Evolutionary conservation across 2,329 filamentous ascomycete genomes (phyloP).

Genomic region (Xylaria arbuscula): DNA sequence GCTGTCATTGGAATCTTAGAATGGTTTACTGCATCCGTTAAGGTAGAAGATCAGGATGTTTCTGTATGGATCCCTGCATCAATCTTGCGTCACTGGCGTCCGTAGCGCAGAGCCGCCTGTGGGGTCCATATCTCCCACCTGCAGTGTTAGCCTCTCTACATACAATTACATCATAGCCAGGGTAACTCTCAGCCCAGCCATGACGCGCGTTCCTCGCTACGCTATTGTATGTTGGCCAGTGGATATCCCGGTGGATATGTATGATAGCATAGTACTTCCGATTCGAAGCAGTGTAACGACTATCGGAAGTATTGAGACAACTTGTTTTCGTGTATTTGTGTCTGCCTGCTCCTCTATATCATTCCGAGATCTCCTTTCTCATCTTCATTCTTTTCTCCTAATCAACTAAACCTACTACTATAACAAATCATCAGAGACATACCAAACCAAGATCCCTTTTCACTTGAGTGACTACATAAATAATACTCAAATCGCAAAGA

Average conservation of each 20-base stretch:
- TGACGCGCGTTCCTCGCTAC: slow-evolving; percentile 15
- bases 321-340: not conserved
- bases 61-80: slow-evolving; percentile 11
- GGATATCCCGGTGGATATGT: slow-evolving; percentile 1
- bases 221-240: not conserved
- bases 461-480: not conserved
- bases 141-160: slow-evolving; percentile 9
- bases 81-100: slow-evolving; percentile 29
- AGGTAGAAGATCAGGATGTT: not conserved
- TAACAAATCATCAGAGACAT: not conserved
- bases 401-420: not conserved
- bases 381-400: not conserved
- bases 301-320: slow-evolving; percentile 6
- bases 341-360: not conserved
- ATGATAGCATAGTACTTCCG: slow-evolving; percentile 2
- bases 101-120: slow-evolving; percentile 28
- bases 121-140: slow-evolving; percentile 6
- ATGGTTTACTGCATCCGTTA: too few species aligned
- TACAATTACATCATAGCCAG: slow-evolving; percentile 37
- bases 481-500: too few species aligned
- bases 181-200: slow-evolving; percentile 20
- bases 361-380: not conserved
- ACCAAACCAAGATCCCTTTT: not conserved
- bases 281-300: slow-evolving; percentile 1
- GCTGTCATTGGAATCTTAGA: too few species aligned